Percentiles rank a stretch among this genome's conserved stretches.
Evolutionary conservation across 108 stramenopile genomes (phyloP).

Genomic region (Cyclotella baltica): DNA sequence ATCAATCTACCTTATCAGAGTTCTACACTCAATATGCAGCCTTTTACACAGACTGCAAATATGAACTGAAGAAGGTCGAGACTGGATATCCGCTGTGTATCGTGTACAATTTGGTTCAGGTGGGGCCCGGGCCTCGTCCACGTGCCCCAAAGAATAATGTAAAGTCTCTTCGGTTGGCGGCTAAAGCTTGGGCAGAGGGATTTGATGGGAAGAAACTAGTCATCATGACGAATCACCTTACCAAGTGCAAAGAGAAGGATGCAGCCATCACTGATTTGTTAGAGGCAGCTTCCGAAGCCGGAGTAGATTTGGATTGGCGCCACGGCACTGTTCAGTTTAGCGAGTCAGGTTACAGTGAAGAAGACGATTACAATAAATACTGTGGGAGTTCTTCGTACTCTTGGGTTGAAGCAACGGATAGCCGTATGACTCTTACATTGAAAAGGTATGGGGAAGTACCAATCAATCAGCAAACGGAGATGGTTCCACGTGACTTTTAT

Average conservation of each 20-base stretch:
- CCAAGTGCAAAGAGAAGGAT: slow-evolving; percentile 28
- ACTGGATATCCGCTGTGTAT: slow-evolving; percentile 28
- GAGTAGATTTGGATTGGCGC: too few relatives aligned
- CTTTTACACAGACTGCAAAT: slow-evolving; percentile 36
- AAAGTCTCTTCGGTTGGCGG: slow-evolving; percentile 19
- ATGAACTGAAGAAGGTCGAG: slow-evolving; percentile 23
- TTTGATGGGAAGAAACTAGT: slow-evolving; percentile 30
- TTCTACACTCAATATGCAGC: slow-evolving; percentile 34
- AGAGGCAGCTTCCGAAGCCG: slow-evolving; percentile 18
- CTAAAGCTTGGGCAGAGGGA: slow-evolving; percentile 2
- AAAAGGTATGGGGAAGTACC: slow-evolving; percentile 2
- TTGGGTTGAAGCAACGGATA: slow-evolving; percentile 29
- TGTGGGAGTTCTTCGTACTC: background rate
- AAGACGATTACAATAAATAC: too few relatives aligned
- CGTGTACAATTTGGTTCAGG: slow-evolving; percentile 24
- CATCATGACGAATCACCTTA: slow-evolving; percentile 34
- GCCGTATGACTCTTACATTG: slow-evolving; percentile 14
- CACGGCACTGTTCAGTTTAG: too few relatives aligned
- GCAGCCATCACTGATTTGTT: slow-evolving; percentile 24
- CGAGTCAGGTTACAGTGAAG: too few relatives aligned
- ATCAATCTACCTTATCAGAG: slow-evolving; percentile 9
- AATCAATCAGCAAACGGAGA: slow-evolving; percentile 21
- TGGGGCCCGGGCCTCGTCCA: slow-evolving; percentile 18
- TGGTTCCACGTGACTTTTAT: slow-evolving; percentile 22
- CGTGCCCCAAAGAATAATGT: slow-evolving; percentile 7